Evolutionary conservation across 305 asterid species (phyloP).

Genomic region (Coffea humblotiana): DNA sequence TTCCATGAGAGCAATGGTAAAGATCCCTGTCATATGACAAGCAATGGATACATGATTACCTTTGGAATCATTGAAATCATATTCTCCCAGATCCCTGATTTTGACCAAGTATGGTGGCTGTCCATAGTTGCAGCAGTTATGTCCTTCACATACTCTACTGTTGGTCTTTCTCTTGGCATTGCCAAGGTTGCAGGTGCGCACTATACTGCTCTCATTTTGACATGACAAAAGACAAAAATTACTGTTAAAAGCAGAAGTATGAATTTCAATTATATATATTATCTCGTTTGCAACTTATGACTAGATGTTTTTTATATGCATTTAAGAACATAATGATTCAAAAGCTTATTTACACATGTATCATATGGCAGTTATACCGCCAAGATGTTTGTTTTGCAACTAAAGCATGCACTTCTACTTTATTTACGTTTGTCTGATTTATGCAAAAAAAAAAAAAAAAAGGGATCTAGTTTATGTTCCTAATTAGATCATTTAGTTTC

Average conservation of each 20-base stretch:
- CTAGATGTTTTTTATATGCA: neutral
- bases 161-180: slow-evolving; percentile 32
- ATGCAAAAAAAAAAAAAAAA: neutral
- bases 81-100: slow-evolving; percentile 38
- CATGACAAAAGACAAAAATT: neutral
- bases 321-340: neutral
- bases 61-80: slow-evolving; percentile 40
- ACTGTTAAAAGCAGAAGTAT: neutral
- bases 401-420: too few species aligned
- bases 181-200: slow-evolving; percentile 27
- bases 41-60: slow-evolving; percentile 45
- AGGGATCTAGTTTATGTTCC: neutral
- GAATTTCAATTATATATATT: neutral
- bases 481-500: neutral
- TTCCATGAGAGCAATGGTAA: slow-evolving; percentile 36
- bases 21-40: slow-evolving; percentile 42
- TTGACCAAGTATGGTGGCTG: slow-evolving; percentile 54
- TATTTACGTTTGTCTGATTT: neutral
- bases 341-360: neutral
- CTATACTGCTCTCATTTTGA: neutral
- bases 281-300: neutral
- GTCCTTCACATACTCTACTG: slow-evolving; percentile 32
- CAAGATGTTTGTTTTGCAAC: too few species aligned
- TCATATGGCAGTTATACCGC: too few species aligned
- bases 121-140: slow-evolving; percentile 38